Evolutionary conservation across 108 stramenopile species (phyloP), one percentile per base, ranked within the genome.

Genomic region (Stephanodiscus triporus): DNA sequence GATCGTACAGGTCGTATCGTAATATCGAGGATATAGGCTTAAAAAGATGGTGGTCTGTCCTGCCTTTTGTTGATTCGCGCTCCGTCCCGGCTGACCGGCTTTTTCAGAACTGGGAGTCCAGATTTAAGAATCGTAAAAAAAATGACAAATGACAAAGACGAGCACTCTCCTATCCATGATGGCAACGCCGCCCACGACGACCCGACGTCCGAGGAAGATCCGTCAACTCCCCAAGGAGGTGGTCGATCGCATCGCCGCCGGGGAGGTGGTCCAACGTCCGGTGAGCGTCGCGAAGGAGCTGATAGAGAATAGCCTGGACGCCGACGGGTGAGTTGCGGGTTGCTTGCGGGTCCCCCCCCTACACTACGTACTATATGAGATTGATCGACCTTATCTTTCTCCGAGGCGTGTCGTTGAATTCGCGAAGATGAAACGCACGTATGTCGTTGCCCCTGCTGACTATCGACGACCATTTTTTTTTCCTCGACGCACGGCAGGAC

Each of bases 251-350:
- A 99, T 99, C 53, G 97, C 97, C 3, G 98, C 99, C 0, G 99
- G 99, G 29, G 98, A 99, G 84, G 97, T 99, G 30, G 91, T 99
- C n/a, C 97, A 98, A 84, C 80, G 96, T 19, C 98, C 98, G 14
- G 85, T 90, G 9, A 87, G 88, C 42, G 97, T 97, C 22, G 84
- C 97, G 49, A 99, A 99, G 83, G 99, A 99, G 83, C 70, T 99
- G 4, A 36, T 99, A 37, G 99, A 99, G 79, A 99, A 99, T 83
- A 87, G 83, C 38, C 77, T 99, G 38, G 99, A 99, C 76, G 98
- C 99, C 20, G 94, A 95, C 7, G 72, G 56, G 87, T 63, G 85
- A 82, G 22, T 73, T n/a, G n/a, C n/a, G n/a, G n/a, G n/a, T n/a
- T n/a, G n/a, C n/a, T 68, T 61, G 48, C 26, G 57, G 63, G 20